phyloP scores from a whole-genome alignment of 73 alveolate species.

The Paraurostyla sp. region DNA sequence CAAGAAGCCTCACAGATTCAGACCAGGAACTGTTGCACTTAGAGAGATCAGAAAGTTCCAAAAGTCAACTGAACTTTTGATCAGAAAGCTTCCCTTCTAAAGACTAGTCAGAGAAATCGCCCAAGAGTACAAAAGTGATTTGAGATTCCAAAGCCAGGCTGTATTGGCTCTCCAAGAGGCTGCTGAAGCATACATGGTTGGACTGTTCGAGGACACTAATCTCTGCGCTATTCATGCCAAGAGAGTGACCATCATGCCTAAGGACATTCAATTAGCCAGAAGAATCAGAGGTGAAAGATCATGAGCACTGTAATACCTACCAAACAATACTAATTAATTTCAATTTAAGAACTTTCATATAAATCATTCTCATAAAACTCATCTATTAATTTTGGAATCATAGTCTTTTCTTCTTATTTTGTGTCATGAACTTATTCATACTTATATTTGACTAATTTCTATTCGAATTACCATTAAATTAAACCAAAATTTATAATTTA shows the following conservation, averaged over 20 bases:
- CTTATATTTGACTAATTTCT: too few species aligned
- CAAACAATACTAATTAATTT: constrained; percentile 50
- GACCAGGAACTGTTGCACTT: too few species aligned
- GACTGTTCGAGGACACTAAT: too few species aligned
- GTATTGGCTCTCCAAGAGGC: constrained; percentile 94
- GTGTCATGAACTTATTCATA: not conserved
- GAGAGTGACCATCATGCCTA: too few species aligned
- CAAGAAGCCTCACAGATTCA: too few species aligned
- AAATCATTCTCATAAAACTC: not conserved
- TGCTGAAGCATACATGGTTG: constrained; percentile 95
- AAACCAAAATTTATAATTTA: not conserved
- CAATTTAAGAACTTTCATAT: not conserved
- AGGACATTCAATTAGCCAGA: too few species aligned
- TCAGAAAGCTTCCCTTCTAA: too few species aligned
- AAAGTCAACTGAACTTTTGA: constrained; percentile 87
- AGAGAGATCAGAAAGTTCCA: constrained; percentile 92
- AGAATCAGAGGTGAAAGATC: too few species aligned
- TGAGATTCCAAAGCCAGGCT: constrained; percentile 92
- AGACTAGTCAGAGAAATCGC: constrained; percentile 96
- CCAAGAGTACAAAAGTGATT: constrained; percentile 82
- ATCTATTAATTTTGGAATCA: not conserved
- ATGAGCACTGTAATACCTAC: constrained; percentile 96
- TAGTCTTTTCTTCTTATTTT: not conserved
- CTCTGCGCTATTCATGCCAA: too few species aligned
- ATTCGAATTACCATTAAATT: not conserved